phyloP scores from a whole-genome alignment of 2,329 filamentous ascomycete species.

The Alternaria dauci region DNA sequence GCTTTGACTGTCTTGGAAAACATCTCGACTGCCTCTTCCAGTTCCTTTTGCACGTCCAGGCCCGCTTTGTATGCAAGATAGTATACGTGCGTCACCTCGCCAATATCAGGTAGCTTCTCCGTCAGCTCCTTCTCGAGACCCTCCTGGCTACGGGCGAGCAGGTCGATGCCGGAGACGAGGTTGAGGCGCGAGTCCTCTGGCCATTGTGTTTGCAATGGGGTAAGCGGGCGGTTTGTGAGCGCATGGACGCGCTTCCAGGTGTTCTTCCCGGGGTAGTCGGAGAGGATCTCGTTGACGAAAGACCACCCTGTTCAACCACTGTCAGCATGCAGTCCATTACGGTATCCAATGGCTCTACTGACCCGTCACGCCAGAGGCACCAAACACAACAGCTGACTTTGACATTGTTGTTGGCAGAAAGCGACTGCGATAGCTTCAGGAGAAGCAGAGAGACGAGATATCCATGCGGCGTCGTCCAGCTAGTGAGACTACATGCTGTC shows the following conservation, averaged over 20 bases:
- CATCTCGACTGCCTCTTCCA: constrained; percentile 54
- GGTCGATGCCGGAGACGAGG: constrained; percentile 55
- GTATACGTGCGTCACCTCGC: constrained; percentile 56
- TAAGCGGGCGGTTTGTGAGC: constrained; percentile 53
- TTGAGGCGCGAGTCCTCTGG: constrained; percentile 52
- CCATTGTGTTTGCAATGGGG: constrained; percentile 45
- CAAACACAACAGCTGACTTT: constrained; percentile 54
- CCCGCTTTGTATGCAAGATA: constrained; percentile 57
- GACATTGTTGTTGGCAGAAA: constrained; percentile 26
- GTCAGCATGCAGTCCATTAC: background rate
- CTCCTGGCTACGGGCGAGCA: constrained; percentile 52
- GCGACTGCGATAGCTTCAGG: background rate
- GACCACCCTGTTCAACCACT: constrained; percentile 50
- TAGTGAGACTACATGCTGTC: background rate
- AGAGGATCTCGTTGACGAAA: constrained; percentile 51
- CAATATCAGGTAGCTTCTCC: constrained; percentile 45
- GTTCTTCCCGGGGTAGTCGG: constrained; percentile 48
- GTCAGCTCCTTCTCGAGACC: constrained; percentile 49
- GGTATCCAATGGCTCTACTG: background rate
- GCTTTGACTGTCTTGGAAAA: constrained; percentile 51
- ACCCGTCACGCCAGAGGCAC: constrained; percentile 51
- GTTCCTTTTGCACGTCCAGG: constrained; percentile 50
- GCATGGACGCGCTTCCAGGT: constrained; percentile 52
- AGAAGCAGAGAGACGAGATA: background rate
- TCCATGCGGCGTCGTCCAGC: background rate